phyloP scores from a whole-genome alignment of 495 filamentous ascomycete genomes.

The Eremomyces bilateralis region DNA sequence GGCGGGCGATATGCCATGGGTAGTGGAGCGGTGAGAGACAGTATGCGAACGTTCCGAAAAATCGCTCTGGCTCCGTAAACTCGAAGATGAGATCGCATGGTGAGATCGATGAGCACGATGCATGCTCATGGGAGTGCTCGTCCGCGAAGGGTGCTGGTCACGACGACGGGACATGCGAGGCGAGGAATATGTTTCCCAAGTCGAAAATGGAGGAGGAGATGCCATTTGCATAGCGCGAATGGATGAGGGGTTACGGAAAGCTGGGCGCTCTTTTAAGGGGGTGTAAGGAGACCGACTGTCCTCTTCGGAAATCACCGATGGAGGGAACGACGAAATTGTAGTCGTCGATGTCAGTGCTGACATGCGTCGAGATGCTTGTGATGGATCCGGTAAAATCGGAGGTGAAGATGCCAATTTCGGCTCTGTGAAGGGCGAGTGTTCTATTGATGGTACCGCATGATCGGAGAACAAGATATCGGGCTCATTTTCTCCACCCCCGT shows the following conservation, averaged over 20 bases:
- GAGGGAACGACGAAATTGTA: conserved; percentile 11
- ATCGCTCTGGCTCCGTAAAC: background rate
- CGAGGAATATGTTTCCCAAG: conserved; percentile 23
- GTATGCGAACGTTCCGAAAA: background rate
- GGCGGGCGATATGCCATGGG: conserved; percentile 14
- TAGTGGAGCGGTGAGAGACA: conserved; percentile 13
- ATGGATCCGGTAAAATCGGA: too few relatives aligned
- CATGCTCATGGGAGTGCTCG: background rate
- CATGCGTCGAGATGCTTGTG: conserved; percentile 9
- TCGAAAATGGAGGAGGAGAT: conserved; percentile 37
- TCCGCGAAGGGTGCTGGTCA: conserved; percentile 7
- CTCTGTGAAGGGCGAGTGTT: too few relatives aligned
- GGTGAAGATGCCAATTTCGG: too few relatives aligned
- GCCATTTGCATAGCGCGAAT: conserved; percentile 63
- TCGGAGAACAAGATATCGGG: too few relatives aligned
- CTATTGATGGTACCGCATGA: too few relatives aligned
- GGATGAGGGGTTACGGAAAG: conserved; percentile 50
- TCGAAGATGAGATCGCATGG: background rate
- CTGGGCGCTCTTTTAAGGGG: conserved; percentile 22
- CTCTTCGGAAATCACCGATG: conserved; percentile 8
- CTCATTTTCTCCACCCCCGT: too few relatives aligned
- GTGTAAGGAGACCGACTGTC: conserved; percentile 10
- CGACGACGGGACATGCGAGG: conserved; percentile 22
- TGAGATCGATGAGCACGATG: background rate
- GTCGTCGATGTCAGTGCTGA: conserved; percentile 9